Evolutionary conservation across 805 yeast genomes (phyloP).

Genomic region (Barnettozyma wickerhamii): DNA sequence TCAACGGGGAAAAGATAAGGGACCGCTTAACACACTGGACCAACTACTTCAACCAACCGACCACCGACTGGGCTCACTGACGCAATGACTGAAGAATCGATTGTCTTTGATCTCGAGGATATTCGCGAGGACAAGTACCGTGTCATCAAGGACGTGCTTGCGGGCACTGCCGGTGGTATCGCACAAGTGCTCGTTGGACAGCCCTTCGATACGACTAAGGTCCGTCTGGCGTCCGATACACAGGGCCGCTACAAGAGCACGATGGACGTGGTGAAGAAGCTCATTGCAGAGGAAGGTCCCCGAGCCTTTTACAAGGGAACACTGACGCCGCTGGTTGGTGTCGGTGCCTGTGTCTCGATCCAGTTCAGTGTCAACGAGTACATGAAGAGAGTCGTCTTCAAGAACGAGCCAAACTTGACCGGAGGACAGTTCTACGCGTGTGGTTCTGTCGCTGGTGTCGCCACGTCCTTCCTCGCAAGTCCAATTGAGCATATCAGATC

Average conservation of each 20-base stretch:
- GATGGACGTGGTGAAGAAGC: slow-evolving; percentile 66
- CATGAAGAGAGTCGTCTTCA: slow-evolving; percentile 75
- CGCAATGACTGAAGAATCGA: slow-evolving; percentile 16
- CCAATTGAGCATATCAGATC: slow-evolving; percentile 97
- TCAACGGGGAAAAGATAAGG: too few species aligned
- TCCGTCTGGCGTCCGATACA: slow-evolving; percentile 83
- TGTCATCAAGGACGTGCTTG: slow-evolving; percentile 32
- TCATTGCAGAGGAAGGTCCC: slow-evolving; percentile 77
- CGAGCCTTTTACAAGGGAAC: slow-evolving; percentile 91
- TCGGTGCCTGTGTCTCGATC: slow-evolving; percentile 96
- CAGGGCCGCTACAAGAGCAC: slow-evolving; percentile 73
- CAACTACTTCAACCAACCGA: too few species aligned
- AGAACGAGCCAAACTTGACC: slow-evolving; percentile 38
- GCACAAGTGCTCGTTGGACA: slow-evolving; percentile 96
- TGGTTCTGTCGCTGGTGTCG: slow-evolving; percentile 91
- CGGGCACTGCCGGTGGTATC: slow-evolving; percentile 94
- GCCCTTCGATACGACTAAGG: slow-evolving; percentile 94
- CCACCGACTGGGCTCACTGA: too few species aligned
- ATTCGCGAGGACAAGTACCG: slow-evolving; percentile 17
- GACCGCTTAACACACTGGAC: too few species aligned
- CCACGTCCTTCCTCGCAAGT: slow-evolving; percentile 82
- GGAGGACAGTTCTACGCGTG: slow-evolving; percentile 69
- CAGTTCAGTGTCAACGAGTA: slow-evolving; percentile 94
- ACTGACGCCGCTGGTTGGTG: slow-evolving; percentile 86
- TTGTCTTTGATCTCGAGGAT: slow-evolving; percentile 10